Conservation (phyloP, 2,329 filamentous ascomycete species). For the Aspergillus intermedius region DNA sequence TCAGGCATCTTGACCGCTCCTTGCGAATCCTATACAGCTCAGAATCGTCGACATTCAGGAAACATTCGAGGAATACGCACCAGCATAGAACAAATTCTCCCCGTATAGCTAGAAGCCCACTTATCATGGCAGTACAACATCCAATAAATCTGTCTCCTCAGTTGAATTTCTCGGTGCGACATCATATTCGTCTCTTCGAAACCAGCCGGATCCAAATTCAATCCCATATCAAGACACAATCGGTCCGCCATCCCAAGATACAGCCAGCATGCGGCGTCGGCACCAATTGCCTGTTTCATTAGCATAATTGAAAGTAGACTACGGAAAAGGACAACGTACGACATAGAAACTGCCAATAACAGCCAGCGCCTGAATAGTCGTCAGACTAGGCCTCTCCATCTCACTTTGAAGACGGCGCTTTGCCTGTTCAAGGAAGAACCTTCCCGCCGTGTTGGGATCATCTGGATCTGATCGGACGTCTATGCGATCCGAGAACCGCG, state of each 20-base stretch:
- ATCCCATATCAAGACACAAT: slow-evolving; percentile 33
- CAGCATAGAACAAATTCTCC: slow-evolving; percentile 31
- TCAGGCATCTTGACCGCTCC: slow-evolving; percentile 24
- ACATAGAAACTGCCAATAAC: slow-evolving; percentile 24
- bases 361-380: slow-evolving; percentile 31
- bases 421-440: slow-evolving; percentile 24
- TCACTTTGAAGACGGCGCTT: slow-evolving; percentile 15
- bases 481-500: slow-evolving; percentile 26
- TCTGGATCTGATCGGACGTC: slow-evolving; percentile 25
- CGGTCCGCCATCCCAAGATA: slow-evolving; percentile 34
- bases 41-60: not conserved
- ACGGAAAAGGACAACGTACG: slow-evolving; percentile 13
- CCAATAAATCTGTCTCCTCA: slow-evolving; percentile 33
- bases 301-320: not conserved
- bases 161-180: slow-evolving; percentile 21
- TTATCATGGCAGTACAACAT: slow-evolving; percentile 33
- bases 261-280: slow-evolving; percentile 32
- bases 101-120: slow-evolving; percentile 28
- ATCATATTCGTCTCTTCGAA: slow-evolving; percentile 20
- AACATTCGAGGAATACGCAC: slow-evolving; percentile 13
- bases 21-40: slow-evolving; percentile 20
- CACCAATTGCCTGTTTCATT: slow-evolving; percentile 23
- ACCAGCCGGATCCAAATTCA: slow-evolving; percentile 29
- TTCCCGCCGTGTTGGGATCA: slow-evolving; percentile 30
- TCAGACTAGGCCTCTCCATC: slow-evolving; percentile 26